Percentiles rank a stretch among this genome's conserved stretches.
phyloP scores from a whole-genome alignment of 1,139 yeast species.

The Hyphopichia pseudoburtonii region DNA sequence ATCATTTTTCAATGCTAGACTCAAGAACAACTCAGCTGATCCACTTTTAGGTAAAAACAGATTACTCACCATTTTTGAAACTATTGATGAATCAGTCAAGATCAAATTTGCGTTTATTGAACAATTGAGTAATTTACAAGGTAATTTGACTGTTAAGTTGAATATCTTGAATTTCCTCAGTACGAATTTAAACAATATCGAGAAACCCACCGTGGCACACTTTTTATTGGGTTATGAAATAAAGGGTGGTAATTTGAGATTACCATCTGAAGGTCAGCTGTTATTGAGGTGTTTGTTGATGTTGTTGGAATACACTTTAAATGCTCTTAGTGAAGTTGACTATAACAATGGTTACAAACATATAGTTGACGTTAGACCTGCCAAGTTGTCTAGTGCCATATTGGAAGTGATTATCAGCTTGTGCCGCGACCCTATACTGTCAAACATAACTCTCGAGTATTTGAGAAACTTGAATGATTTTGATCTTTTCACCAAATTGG shows the following conservation, averaged over 20 bases:
- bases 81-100: constrained; percentile 68
- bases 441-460: constrained; percentile 49
- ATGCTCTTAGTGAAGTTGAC: constrained; percentile 37
- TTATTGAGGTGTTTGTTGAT: constrained; percentile 54
- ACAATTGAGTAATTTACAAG: constrained; percentile 55
- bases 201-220: constrained; percentile 62
- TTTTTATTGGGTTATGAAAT: constrained; percentile 68
- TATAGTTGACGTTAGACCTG: constrained; percentile 51
- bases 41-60: constrained; percentile 56
- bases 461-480: constrained; percentile 44
- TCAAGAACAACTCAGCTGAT: constrained; percentile 24
- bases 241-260: constrained; percentile 30
- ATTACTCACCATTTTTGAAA: constrained; percentile 68
- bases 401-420: constrained; percentile 63
- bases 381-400: constrained; percentile 55
- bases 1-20: constrained; percentile 44
- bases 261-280: constrained; percentile 33
- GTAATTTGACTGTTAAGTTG: constrained; percentile 50
- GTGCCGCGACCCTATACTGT: constrained; percentile 54
- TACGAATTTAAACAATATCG: constrained; percentile 43
- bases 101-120: constrained; percentile 73
- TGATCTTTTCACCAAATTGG: constrained; percentile 52
- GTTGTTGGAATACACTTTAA: constrained; percentile 49
- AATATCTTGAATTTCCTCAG: constrained; percentile 60
- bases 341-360: constrained; percentile 35